These are phyloP conservation scores for Trametes cubensis DNA, from an alignment of 768 basidiomycete genomes.

Conservation along the genomic window DNA sequence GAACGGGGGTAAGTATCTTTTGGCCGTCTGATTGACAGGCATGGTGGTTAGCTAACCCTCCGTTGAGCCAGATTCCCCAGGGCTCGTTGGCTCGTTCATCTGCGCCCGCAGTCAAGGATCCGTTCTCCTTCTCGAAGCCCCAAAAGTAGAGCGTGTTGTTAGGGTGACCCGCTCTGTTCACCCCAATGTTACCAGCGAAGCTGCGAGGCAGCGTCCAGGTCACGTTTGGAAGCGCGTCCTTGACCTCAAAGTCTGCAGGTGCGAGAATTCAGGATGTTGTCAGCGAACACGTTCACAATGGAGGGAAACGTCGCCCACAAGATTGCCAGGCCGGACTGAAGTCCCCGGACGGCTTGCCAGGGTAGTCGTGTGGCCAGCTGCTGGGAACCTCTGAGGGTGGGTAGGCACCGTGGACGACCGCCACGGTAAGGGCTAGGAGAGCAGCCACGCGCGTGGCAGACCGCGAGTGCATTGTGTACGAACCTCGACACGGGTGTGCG, in stretches of 20 bases:
- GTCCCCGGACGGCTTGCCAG: conserved; percentile 41
- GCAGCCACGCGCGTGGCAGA: neutral
- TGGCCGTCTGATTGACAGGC: neutral
- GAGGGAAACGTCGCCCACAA: conserved; percentile 30
- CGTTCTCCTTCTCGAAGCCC: conserved; percentile 41
- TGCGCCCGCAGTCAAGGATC: conserved; percentile 37
- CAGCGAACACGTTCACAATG: neutral
- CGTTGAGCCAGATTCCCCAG: conserved; percentile 44
- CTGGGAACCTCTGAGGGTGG: conserved; percentile 8
- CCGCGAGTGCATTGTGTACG: neutral
- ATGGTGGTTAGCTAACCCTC: conserved; percentile 29
- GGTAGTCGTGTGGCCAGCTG: conserved; percentile 44
- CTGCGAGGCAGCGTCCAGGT: conserved; percentile 36
- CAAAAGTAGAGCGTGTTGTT: conserved; percentile 46
- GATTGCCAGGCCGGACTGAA: conserved; percentile 38
- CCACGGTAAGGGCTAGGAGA: neutral
- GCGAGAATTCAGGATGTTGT: no score
- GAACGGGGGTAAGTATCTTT: neutral
- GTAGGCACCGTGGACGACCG: conserved; percentile 2
- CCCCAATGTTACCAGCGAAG: conserved; percentile 41
- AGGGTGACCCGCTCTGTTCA: conserved; percentile 34
- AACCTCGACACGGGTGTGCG: neutral
- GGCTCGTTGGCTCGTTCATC: conserved; percentile 31
- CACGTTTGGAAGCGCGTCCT: conserved; percentile 37
- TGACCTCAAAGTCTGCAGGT: conserved; percentile 39